Conservation (phyloP, 108 stramenopile genomes). For the Craspedostauros australis region DNA sequence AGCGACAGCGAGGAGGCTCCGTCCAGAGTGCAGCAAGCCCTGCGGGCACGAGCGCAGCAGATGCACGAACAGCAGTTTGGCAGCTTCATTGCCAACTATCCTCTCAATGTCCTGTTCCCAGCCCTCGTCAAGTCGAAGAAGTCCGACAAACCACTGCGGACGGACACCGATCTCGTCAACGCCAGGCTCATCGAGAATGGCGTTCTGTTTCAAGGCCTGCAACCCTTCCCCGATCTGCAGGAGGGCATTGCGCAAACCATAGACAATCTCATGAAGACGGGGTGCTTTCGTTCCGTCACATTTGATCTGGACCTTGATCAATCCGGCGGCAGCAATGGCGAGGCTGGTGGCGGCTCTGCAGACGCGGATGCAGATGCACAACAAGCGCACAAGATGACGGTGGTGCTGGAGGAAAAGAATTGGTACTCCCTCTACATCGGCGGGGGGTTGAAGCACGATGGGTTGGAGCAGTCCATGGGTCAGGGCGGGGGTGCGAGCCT, state of each 20-base stretch:
- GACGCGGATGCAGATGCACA: background rate
- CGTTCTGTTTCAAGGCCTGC: conserved; percentile 45
- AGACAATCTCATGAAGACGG: conserved; percentile 48
- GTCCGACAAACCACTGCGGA: conserved; percentile 20
- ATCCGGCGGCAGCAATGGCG: conserved; percentile 1
- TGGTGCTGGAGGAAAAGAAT: conserved; percentile 68
- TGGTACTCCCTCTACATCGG: conserved; percentile 80
- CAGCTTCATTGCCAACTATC: conserved; percentile 19
- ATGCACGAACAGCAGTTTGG: conserved; percentile 18
- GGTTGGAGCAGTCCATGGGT: conserved; percentile 20
- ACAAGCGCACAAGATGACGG: conserved; percentile 30
- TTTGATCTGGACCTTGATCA: conserved; percentile 32
- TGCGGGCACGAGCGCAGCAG: conserved; percentile 28
- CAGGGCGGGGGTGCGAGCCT: conserved; percentile 13
- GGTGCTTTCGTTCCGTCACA: conserved; percentile 64
- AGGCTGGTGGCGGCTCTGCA: too few relatives aligned
- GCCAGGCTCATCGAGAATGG: conserved; percentile 67
- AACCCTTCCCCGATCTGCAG: conserved; percentile 27
- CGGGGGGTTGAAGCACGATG: conserved; percentile 73
- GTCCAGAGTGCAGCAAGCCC: too few relatives aligned
- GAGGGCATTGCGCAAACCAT: conserved; percentile 37
- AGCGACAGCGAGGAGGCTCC: too few relatives aligned
- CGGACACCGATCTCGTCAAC: conserved; percentile 51
- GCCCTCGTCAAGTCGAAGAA: conserved; percentile 19
- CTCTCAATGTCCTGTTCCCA: conserved; percentile 30